A percentile compares a stretch with the other conserved stretches of the same genome.
Evolutionary conservation across 2,329 filamentous ascomycete species (phyloP).

Genomic region (Diaporthe eres): DNA sequence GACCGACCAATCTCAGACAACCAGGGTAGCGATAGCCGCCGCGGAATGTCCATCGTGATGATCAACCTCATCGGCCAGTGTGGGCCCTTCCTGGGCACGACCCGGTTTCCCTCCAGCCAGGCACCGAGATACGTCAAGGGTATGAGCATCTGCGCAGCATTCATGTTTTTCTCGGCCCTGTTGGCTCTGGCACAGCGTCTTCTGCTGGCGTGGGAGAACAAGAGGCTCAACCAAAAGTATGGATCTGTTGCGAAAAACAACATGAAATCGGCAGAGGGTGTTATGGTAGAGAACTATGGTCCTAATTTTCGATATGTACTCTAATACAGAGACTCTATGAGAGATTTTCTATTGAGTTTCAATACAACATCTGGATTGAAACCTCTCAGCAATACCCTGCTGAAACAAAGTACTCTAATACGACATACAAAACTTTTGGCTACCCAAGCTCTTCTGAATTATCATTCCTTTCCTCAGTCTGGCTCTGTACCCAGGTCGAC

Average conservation of each 20-base stretch:
- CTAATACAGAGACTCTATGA: not conserved
- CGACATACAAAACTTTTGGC: no score
- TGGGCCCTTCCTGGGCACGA: slow-evolving; percentile 10
- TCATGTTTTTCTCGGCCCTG: slow-evolving; percentile 11
- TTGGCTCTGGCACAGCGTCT: slow-evolving; percentile 10
- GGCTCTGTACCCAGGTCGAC: no score
- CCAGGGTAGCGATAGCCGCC: slow-evolving; percentile 15
- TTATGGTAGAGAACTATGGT: not conserved
- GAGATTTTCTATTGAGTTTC: not conserved
- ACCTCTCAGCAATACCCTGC: no score
- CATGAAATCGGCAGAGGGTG: no score
- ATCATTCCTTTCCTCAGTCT: no score
- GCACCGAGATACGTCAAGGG: slow-evolving; percentile 16
- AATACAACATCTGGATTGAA: not conserved
- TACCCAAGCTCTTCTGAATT: no score
- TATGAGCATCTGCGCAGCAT: slow-evolving; percentile 13
- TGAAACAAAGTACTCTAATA: no score
- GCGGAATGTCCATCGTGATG: slow-evolving; percentile 10
- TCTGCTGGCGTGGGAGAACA: slow-evolving; percentile 10
- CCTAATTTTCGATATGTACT: slow-evolving; percentile 13
- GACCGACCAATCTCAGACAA: not conserved
- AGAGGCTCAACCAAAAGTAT: not conserved
- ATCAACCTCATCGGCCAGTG: slow-evolving; percentile 21
- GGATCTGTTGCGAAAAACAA: not conserved
- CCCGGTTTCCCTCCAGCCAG: slow-evolving; percentile 6